These are phyloP conservation scores for Cladobotryum mycophilum DNA, from an alignment of 2,329 filamentous ascomycete genomes.

Conservation along the genomic window DNA sequence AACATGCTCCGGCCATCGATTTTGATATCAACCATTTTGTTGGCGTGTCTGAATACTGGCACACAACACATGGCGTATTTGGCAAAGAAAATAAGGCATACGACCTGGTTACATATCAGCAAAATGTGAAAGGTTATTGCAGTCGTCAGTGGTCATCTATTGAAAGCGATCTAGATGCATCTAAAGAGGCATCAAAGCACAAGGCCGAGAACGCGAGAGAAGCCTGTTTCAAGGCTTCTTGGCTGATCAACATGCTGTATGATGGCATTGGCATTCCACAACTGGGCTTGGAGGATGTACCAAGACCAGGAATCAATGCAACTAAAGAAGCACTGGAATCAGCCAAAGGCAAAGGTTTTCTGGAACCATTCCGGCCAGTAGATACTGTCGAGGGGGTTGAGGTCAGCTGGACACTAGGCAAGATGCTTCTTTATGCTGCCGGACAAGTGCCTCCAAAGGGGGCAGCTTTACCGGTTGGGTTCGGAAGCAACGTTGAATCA, in stretches of 20 bases:
- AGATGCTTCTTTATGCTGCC: conserved; percentile 91
- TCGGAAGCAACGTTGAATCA: conserved; percentile 72
- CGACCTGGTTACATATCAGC: conserved; percentile 84
- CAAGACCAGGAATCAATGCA: conserved; percentile 53
- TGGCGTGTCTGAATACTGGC: conserved; percentile 97
- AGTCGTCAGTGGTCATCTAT: conserved; percentile 76
- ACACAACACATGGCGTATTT: conserved; percentile 94
- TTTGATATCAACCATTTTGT: conserved; percentile 98
- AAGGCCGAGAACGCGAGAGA: conserved; percentile 75
- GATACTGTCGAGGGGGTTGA: conserved; percentile 88
- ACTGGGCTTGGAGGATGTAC: conserved; percentile 64
- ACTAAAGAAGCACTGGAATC: conserved; percentile 64
- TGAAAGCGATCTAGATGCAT: conserved; percentile 53
- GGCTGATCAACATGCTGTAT: conserved; percentile 94
- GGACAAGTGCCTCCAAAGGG: conserved; percentile 68
- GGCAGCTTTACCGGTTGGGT: conserved; percentile 69
- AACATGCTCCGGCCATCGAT: conserved; percentile 91
- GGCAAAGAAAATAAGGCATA: conserved; percentile 74
- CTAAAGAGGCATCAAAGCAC: conserved; percentile 69
- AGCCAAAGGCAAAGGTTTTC: conserved; percentile 66
- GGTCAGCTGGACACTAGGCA: conserved; percentile 94
- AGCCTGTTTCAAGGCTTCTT: conserved; percentile 96
- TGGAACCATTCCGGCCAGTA: conserved; percentile 85
- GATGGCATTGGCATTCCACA: conserved; percentile 92
- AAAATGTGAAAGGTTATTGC: conserved; percentile 79